These are phyloP conservation scores for Zarea fungicola DNA, from an alignment of 2,329 filamentous ascomycete species.

Conservation along the genomic window DNA sequence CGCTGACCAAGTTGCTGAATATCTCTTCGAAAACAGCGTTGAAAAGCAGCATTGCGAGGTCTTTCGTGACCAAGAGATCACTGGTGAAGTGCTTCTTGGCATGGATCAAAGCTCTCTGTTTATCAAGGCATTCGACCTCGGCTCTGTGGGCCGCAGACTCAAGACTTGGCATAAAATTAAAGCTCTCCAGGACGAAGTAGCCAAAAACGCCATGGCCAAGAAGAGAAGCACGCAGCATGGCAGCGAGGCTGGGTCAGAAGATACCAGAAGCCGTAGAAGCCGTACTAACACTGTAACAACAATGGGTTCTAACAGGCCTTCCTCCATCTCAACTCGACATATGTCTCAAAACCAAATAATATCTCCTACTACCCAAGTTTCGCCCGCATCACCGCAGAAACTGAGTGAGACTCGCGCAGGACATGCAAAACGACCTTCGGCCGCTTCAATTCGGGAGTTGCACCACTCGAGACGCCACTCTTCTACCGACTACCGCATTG, in stretches of 20 bases:
- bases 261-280: conserved; percentile 44
- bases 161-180: conserved; percentile 98
- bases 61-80: conserved; percentile 93
- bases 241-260: conserved; percentile 55
- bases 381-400: conserved; percentile 35
- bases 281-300: conserved; percentile 54
- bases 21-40: conserved; percentile 78
- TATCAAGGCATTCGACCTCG: conserved; percentile 91
- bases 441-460: conserved; percentile 74
- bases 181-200: conserved; percentile 80
- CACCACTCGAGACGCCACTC: conserved; percentile 85
- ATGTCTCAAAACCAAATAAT: conserved; percentile 48
- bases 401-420: conserved; percentile 38
- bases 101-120: conserved; percentile 96
- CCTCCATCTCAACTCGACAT: conserved; percentile 43
- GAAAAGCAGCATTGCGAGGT: conserved; percentile 89
- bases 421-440: conserved; percentile 63
- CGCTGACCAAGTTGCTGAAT: conserved; percentile 78
- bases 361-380: conserved; percentile 39
- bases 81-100: conserved; percentile 83
- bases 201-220: conserved; percentile 38
- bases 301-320: conserved; percentile 39
- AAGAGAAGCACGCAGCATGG: conserved; percentile 53
- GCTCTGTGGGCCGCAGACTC: conserved; percentile 79
- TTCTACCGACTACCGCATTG: conserved; percentile 66